phyloP scores from a whole-genome alignment of 371 early-diverging fungal genomes.

The Furculomyces boomerangus region DNA sequence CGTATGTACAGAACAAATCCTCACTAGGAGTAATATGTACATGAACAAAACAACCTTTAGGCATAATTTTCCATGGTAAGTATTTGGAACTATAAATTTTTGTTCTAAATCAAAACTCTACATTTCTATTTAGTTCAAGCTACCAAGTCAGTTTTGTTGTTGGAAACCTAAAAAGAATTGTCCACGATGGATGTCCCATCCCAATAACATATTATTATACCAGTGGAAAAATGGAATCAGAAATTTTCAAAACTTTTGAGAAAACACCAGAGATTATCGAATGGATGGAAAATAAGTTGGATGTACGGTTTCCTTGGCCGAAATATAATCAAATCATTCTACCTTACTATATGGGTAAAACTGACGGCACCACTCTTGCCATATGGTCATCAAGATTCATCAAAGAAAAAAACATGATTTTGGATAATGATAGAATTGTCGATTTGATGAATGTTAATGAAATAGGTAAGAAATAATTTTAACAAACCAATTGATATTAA shows the following conservation, averaged over 20 bases:
- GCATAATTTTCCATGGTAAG: neutral
- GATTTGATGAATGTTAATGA: neutral
- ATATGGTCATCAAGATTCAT: neutral
- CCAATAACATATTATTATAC: neutral
- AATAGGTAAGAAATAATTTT: neutral
- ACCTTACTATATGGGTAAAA: neutral
- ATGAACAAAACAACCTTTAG: neutral
- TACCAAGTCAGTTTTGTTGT: neutral
- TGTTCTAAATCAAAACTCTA: neutral
- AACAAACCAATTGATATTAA: neutral
- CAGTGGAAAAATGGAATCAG: neutral
- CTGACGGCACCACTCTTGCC: neutral
- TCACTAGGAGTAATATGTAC: neutral
- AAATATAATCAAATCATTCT: slow-evolving; percentile 1
- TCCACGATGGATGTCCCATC: neutral
- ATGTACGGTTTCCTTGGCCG: neutral
- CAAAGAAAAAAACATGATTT: neutral
- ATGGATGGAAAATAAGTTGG: neutral
- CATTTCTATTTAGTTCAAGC: neutral
- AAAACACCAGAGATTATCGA: neutral
- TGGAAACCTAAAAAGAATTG: neutral
- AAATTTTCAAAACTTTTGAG: neutral
- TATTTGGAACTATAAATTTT: neutral
- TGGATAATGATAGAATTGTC: neutral
- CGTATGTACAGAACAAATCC: neutral